Evolutionary conservation across 331 rosid genomes (phyloP).

Genomic region (Dryas integrifolia): DNA sequence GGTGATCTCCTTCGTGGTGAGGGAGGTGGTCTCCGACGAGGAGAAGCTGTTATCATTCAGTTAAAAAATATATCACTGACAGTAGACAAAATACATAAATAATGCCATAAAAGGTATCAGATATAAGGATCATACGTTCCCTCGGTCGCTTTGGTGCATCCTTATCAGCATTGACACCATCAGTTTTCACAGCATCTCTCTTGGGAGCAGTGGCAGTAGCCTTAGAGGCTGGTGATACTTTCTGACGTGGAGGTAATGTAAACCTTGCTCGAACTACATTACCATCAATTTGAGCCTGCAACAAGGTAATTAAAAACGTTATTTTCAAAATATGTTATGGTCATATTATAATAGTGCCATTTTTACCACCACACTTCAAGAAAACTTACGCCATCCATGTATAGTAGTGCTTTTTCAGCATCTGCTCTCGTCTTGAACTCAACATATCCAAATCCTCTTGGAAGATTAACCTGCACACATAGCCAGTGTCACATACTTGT

Average conservation of each 20-base stretch:
- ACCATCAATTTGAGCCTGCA: constrained; percentile 98
- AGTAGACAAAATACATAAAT: constrained; percentile 7
- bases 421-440: constrained; percentile 83
- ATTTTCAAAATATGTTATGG: constrained; percentile 15
- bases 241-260: constrained; percentile 82
- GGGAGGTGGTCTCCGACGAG: constrained; percentile 66
- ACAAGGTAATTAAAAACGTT: constrained; percentile 27
- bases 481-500: constrained; percentile 1
- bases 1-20: constrained; percentile 94
- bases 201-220: constrained; percentile 55
- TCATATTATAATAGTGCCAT: constrained; percentile 19
- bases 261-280: constrained; percentile 81
- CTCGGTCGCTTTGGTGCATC: constrained; percentile 78
- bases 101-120: constrained; percentile 2
- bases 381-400: constrained; percentile 91
- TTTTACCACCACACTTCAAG: constrained; percentile 12
- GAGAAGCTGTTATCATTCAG: constrained; percentile 56
- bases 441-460: constrained; percentile 92
- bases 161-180: constrained; percentile 62
- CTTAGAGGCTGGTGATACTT: constrained; percentile 70
- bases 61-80: constrained; percentile 20
- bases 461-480: constrained; percentile 77
- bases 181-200: constrained; percentile 71
- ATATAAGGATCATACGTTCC: constrained; percentile 52
- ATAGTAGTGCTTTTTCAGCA: constrained; percentile 83